A percentile compares a stretch with the other conserved stretches of the same genome.
Conservation (phyloP, 768 basidiomycete genomes). For the Rhizopogon vesiculosus region DNA sequence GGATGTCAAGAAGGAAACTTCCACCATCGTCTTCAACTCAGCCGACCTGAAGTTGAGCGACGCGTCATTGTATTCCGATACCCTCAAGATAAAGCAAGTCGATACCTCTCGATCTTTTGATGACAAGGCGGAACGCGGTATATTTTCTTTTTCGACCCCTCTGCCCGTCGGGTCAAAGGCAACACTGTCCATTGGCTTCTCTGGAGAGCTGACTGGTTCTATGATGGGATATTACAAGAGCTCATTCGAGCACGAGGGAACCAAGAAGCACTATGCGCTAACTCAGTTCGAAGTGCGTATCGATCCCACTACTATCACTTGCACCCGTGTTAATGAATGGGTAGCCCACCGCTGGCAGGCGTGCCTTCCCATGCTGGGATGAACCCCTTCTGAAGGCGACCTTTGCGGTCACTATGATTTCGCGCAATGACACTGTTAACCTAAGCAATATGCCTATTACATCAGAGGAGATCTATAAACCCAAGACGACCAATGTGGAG, state of each 20-base stretch:
- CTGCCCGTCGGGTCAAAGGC: slow-evolving; percentile 70
- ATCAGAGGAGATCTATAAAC: slow-evolving; percentile 49
- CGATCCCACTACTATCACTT: not conserved
- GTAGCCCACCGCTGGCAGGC: slow-evolving; percentile 81
- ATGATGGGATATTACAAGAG: slow-evolving; percentile 88
- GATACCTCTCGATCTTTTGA: slow-evolving; percentile 50
- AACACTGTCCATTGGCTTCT: slow-evolving; percentile 65
- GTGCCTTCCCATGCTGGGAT: slow-evolving; percentile 88
- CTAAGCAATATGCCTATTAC: slow-evolving; percentile 84
- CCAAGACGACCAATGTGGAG: slow-evolving; percentile 23
- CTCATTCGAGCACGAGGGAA: slow-evolving; percentile 56
- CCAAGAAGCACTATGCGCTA: slow-evolving; percentile 65
- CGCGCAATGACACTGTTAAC: slow-evolving; percentile 68
- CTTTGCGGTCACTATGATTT: slow-evolving; percentile 72
- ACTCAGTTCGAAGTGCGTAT: slow-evolving; percentile 80
- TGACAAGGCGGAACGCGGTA: slow-evolving; percentile 56
- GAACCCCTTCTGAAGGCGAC: slow-evolving; percentile 89
- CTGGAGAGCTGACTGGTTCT: slow-evolving; percentile 56
- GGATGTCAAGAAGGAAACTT: slow-evolving; percentile 57
- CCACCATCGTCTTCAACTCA: slow-evolving; percentile 61
- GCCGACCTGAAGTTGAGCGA: slow-evolving; percentile 53
- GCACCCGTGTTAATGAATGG: not conserved
- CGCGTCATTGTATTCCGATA: slow-evolving; percentile 52
- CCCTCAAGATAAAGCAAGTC: slow-evolving; percentile 42
- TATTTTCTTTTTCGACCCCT: slow-evolving; percentile 49